phyloP scores from a whole-genome alignment of 2,329 filamentous ascomycete genomes.

The Claviceps fusiformis region DNA sequence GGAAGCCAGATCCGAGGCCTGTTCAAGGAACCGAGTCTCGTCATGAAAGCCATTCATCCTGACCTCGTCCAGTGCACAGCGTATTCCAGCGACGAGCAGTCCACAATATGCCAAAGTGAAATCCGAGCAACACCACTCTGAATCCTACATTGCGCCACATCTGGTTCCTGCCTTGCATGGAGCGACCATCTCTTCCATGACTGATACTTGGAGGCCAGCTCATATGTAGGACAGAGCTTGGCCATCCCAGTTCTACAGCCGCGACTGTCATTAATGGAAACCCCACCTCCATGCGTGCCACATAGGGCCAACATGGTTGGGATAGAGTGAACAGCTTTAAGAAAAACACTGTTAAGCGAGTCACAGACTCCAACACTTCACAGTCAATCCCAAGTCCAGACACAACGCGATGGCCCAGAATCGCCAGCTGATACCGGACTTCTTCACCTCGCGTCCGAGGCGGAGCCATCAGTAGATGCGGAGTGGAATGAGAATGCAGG shows the following conservation, averaged over 20 bases:
- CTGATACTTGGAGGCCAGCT: background rate
- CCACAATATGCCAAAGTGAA: slow-evolving; percentile 24
- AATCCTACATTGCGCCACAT: slow-evolving; percentile 13
- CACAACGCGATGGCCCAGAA: slow-evolving; percentile 21
- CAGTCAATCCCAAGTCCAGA: slow-evolving; percentile 14
- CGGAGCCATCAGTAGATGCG: slow-evolving; percentile 33
- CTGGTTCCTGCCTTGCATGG: background rate
- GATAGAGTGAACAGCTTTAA: slow-evolving; percentile 53
- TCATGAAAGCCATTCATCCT: slow-evolving; percentile 18
- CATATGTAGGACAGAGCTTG: slow-evolving; percentile 9
- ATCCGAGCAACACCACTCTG: slow-evolving; percentile 17
- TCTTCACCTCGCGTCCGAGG: slow-evolving; percentile 24
- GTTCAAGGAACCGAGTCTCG: no score
- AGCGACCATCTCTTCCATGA: background rate
- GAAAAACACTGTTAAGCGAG: slow-evolving; percentile 49
- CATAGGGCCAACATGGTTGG: slow-evolving; percentile 58
- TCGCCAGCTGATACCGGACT: slow-evolving; percentile 19
- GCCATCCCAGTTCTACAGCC: slow-evolving; percentile 46
- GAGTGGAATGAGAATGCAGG: background rate
- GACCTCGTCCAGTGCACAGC: slow-evolving; percentile 17
- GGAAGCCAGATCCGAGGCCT: background rate
- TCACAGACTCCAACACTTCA: slow-evolving; percentile 20
- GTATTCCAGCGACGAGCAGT: slow-evolving; percentile 19
- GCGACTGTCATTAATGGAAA: slow-evolving; percentile 58
- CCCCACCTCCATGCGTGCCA: slow-evolving; percentile 48